These are phyloP conservation scores for Cladosporium sp. DNA, from an alignment of 2,329 filamentous ascomycete species.

Conservation along the genomic window DNA sequence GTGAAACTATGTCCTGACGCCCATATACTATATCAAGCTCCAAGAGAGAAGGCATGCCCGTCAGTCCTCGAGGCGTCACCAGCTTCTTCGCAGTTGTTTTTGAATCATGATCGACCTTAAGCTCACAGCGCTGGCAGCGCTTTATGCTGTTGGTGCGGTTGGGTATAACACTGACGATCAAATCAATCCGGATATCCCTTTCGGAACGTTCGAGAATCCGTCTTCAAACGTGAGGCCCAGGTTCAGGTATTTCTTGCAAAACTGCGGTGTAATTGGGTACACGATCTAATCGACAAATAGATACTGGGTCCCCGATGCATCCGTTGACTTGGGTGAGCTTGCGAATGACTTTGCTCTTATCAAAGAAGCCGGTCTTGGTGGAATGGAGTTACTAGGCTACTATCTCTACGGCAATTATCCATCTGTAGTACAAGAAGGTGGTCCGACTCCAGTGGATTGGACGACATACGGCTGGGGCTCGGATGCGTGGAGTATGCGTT, in stretches of 20 bases:
- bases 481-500: slow-evolving; percentile 27
- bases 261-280: neutral
- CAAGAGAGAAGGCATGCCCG: neutral
- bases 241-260: slow-evolving; percentile 13
- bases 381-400: slow-evolving; percentile 38
- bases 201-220: slow-evolving; percentile 29
- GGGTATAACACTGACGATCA: slow-evolving; percentile 19
- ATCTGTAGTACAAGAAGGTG: slow-evolving; percentile 17
- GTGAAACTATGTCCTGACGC: neutral
- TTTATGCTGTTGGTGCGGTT: neutral
- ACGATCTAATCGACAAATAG: slow-evolving; percentile 15
- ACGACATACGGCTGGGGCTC: slow-evolving; percentile 39
- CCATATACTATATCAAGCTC: neutral
- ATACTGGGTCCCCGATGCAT: slow-evolving; percentile 40
- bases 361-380: slow-evolving; percentile 34
- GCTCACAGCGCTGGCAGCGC: neutral
- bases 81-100: neutral
- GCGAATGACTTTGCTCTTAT: slow-evolving; percentile 31
- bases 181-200: slow-evolving; percentile 19
- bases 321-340: slow-evolving; percentile 27
- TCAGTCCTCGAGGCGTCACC: neutral
- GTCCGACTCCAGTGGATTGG: slow-evolving; percentile 33
- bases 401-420: slow-evolving; percentile 36
- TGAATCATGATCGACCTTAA: neutral
- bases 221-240: slow-evolving; percentile 27